These are phyloP conservation scores for Aspergillus sergii DNA, from an alignment of 2,329 filamentous ascomycete genomes.

Conservation along the genomic window DNA sequence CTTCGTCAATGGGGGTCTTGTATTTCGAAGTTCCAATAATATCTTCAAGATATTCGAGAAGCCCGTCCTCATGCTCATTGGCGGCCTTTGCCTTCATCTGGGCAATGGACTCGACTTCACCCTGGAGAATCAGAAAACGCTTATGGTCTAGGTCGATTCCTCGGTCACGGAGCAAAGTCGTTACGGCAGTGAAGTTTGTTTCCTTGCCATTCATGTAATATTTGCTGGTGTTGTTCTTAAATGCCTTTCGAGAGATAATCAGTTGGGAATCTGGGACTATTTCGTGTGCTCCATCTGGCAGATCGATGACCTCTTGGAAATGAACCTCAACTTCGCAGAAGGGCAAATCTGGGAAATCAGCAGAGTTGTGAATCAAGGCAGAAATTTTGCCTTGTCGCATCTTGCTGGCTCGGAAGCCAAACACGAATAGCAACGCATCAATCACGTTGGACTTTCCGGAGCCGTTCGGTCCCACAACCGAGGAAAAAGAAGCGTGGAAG, in stretches of 20 bases:
- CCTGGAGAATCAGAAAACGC: slow-evolving; percentile 94
- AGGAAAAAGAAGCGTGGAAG: slow-evolving; percentile 96
- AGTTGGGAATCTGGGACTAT: slow-evolving; percentile 82
- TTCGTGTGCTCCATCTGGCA: slow-evolving; percentile 72
- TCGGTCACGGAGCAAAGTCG: slow-evolving; percentile 78
- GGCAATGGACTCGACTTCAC: slow-evolving; percentile 96
- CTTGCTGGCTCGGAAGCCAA: slow-evolving; percentile 97
- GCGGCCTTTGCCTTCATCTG: slow-evolving; percentile 98
- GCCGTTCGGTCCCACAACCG: slow-evolving; percentile 95
- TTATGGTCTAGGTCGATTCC: slow-evolving; percentile 98
- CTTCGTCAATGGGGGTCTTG: slow-evolving; percentile 94
- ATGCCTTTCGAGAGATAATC: slow-evolving; percentile 86
- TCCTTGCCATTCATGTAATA: slow-evolving; percentile 93
- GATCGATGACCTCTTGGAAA: slow-evolving; percentile 92
- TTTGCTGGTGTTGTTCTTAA: slow-evolving; percentile 97
- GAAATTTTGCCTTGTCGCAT: slow-evolving; percentile 99
- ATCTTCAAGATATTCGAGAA: slow-evolving; percentile 95
- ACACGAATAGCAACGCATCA: slow-evolving; percentile 97
- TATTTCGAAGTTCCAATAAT: slow-evolving; percentile 99
- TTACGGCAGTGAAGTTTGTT: slow-evolving; percentile 91
- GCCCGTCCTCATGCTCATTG: slow-evolving; percentile 92
- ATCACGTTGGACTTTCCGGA: slow-evolving; percentile 99
- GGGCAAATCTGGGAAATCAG: slow-evolving; percentile 79
- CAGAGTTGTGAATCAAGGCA: slow-evolving; percentile 95
- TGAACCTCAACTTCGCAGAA: slow-evolving; percentile 95